A percentile compares a stretch with the other conserved stretches of the same genome.
Evolutionary conservation across 2,329 filamentous ascomycete species (phyloP).

Genomic region (Fusarium vanettenii): DNA sequence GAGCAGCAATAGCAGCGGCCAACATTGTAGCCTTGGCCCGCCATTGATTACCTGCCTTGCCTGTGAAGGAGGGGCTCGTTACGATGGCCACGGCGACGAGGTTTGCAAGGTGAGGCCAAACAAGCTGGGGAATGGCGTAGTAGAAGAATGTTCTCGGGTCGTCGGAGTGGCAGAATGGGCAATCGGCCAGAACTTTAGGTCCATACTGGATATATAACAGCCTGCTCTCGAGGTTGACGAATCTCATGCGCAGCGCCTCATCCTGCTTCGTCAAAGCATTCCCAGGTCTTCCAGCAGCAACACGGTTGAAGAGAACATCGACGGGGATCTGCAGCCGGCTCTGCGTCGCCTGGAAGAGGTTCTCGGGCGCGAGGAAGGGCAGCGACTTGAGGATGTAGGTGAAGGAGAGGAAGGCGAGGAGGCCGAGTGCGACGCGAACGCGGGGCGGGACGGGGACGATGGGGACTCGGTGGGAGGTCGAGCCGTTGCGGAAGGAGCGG

Average conservation of each 20-base stretch:
- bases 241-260: conserved; percentile 72
- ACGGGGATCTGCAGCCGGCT: conserved; percentile 88
- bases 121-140: conserved; percentile 80
- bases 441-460: conserved; percentile 66
- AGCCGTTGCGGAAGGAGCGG: conserved; percentile 62
- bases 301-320: conserved; percentile 84
- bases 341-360: conserved; percentile 81
- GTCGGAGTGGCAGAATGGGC: conserved; percentile 84
- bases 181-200: conserved; percentile 77
- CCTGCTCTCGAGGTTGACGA: conserved; percentile 77
- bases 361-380: conserved; percentile 77
- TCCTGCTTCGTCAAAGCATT: conserved; percentile 67
- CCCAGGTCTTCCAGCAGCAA: conserved; percentile 66
- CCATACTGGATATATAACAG: conserved; percentile 88
- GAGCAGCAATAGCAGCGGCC: conserved; percentile 65
- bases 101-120: conserved; percentile 85
- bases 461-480: conserved; percentile 56
- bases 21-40: conserved; percentile 75
- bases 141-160: conserved; percentile 78
- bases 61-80: conserved; percentile 76
- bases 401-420: conserved; percentile 65
- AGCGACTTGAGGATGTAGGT: conserved; percentile 69
- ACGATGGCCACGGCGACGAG: conserved; percentile 76
- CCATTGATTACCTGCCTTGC: conserved; percentile 74
- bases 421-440: conserved; percentile 67